A percentile compares a stretch with the other conserved stretches of the same genome.
Conservation (phyloP, 2,329 filamentous ascomycete genomes). For the Calonectria leucothoes region DNA sequence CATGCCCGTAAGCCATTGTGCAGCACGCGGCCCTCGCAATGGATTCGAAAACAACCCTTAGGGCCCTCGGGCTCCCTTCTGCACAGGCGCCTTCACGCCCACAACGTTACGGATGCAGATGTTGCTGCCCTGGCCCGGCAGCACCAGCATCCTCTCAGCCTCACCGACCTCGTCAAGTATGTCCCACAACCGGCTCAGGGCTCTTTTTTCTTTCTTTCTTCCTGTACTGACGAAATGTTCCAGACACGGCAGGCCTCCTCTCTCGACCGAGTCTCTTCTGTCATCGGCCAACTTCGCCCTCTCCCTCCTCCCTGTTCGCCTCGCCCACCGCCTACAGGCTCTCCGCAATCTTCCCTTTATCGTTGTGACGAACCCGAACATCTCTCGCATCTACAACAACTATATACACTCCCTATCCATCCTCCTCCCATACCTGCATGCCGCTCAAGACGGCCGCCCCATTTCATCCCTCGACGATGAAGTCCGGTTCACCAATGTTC, state of each 20-base stretch:
- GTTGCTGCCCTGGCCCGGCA: constrained; percentile 82
- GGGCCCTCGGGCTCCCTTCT: background rate
- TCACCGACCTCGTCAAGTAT: constrained; percentile 90
- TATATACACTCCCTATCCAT: constrained; percentile 94
- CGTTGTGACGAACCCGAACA: constrained; percentile 96
- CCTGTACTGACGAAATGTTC: background rate
- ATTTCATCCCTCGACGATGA: constrained; percentile 82
- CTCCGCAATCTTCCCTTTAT: constrained; percentile 96
- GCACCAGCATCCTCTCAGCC: constrained; percentile 82
- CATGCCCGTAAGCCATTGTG: background rate
- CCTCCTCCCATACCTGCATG: constrained; percentile 80
- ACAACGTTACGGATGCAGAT: constrained; percentile 74
- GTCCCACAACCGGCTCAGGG: constrained; percentile 28
- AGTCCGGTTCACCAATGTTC: constrained; percentile 89
- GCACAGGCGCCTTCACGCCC: constrained; percentile 31
- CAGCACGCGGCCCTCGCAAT: constrained; percentile 14
- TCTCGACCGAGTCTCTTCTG: constrained; percentile 83
- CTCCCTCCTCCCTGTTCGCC: constrained; percentile 87
- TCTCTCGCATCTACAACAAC: constrained; percentile 94
- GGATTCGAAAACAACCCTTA: background rate
- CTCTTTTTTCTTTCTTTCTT: too few relatives aligned
- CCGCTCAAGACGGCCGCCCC: constrained; percentile 54
- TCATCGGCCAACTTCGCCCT: constrained; percentile 96
- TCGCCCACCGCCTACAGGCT: constrained; percentile 93
- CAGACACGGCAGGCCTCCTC: constrained; percentile 81